Base-by-base conservation (phyloP, 1,284 basidiomycete species). In the Prillingera fragicola region DNA sequence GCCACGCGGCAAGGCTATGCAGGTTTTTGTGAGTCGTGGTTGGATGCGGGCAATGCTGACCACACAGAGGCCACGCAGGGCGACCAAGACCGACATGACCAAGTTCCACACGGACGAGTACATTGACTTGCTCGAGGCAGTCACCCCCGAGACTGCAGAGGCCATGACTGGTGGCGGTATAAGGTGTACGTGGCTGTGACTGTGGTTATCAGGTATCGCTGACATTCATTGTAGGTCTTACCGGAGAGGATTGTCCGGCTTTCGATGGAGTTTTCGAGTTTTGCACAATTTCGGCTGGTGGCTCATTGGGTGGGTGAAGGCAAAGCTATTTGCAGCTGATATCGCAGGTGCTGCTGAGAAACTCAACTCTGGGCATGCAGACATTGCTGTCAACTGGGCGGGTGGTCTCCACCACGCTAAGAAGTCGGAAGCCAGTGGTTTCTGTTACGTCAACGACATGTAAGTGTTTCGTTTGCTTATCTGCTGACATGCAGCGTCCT, bases 71-170 rank as follows among this genome's bases (percentile, higher is more conserved):
- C 84, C 95, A 2, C 82, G 80, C 64, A 79, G 89, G 31, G 86
- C 91, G 2, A 80, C 82, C 0, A 80, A 84, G 10, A 81, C 85
- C 60, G 78, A 82, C 37, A 88, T 98, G 85, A 85, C 87, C 4
- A 74, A 82, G 15, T 98, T 98, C 68, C 95, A 98, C 70, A 94
- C 92, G 10, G 94, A 98, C 73, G 94, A 98, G 75, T 97, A 96
- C 71, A 80, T 98, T 52, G 82, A 96, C 59, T 92, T 97, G 57
- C 74, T 98, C 22, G 78, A 80, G 45, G 80, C 81, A 38, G 90
- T 97, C 26, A 87, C 85, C 0, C 91, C 91, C 0, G 91, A 95
- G 68, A 90, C 84, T 6, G 81, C 78, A 1, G 83, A 86, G 54
- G 83, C 86, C 41, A 72, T 96, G 59, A 92, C 88, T 1, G 85